Conservation (phyloP, 1,139 yeast genomes). For the Candida sanyaensis region DNA sequence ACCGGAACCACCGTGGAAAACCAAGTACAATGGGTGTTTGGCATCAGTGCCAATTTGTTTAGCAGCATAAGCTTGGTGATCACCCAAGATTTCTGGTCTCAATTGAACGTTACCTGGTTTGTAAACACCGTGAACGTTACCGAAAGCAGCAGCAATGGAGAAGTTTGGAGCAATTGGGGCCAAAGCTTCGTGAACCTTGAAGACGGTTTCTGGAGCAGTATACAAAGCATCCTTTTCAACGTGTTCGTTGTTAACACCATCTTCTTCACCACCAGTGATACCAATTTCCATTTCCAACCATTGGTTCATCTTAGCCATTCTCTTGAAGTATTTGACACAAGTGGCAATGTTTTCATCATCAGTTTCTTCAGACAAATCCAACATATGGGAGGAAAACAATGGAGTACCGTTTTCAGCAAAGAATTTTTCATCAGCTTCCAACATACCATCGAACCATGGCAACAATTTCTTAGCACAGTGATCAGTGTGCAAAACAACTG, state of each 20-base stretch:
- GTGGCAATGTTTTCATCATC: conserved; percentile 95
- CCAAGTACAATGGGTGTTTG: conserved; percentile 87
- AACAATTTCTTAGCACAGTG: conserved; percentile 98
- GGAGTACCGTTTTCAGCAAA: conserved; percentile 88
- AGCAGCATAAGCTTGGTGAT: conserved; percentile 87
- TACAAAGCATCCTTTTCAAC: conserved; percentile 85
- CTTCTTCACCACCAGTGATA: conserved; percentile 99
- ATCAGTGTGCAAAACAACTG: conserved; percentile 96
- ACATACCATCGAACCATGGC: conserved; percentile 99
- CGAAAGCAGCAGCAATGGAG: conserved; percentile 99
- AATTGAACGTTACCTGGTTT: conserved; percentile 98
- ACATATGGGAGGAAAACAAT: conserved; percentile 97
- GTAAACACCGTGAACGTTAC: conserved; percentile 99
- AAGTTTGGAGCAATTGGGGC: conserved; percentile 94
- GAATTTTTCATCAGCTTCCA: conserved; percentile 93
- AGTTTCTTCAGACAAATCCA: conserved; percentile 95
- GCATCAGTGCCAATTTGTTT: conserved; percentile 56
- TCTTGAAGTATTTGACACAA: conserved; percentile 92
- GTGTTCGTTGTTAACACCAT: conserved; percentile 98
- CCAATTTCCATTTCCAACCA: conserved; percentile 99
- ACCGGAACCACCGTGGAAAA: conserved; percentile 99
- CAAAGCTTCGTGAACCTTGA: conserved; percentile 85
- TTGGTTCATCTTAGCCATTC: conserved; percentile 93
- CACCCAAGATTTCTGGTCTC: conserved; percentile 91
- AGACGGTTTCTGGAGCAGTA: conserved; percentile 96